A percentile compares a stretch with the other conserved stretches of the same genome.
Evolutionary conservation across 768 basidiomycete genomes (phyloP).

Genomic region (Boletus reticuloceps): DNA sequence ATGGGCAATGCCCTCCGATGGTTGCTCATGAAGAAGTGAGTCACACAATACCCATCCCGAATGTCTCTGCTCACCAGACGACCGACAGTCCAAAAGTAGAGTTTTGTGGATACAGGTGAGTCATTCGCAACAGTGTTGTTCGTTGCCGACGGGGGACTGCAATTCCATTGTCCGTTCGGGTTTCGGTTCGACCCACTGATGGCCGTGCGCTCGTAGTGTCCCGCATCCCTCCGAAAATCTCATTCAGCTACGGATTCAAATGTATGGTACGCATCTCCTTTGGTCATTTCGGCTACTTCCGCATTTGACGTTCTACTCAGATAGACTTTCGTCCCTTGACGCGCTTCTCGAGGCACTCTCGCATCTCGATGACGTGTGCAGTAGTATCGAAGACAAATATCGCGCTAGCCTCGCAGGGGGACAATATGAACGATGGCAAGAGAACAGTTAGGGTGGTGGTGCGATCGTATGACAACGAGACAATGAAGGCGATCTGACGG

Average conservation of each 20-base stretch:
- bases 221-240: slow-evolving; percentile 98
- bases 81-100: slow-evolving; percentile 88
- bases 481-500: slow-evolving; percentile 1
- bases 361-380: slow-evolving; percentile 76
- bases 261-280: slow-evolving; percentile 77
- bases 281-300: neutral
- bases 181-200: neutral
- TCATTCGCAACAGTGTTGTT: slow-evolving; percentile 1
- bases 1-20: slow-evolving; percentile 92
- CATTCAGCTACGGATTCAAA: slow-evolving; percentile 97
- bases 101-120: slow-evolving; percentile 96
- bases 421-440: slow-evolving; percentile 65
- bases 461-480: neutral
- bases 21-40: slow-evolving; percentile 99
- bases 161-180: slow-evolving; percentile 15
- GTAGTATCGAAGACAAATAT: slow-evolving; percentile 69
- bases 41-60: neutral
- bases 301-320: slow-evolving; percentile 39
- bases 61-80: slow-evolving; percentile 4
- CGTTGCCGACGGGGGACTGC: neutral
- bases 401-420: slow-evolving; percentile 51
- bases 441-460: slow-evolving; percentile 46
- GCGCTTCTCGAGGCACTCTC: slow-evolving; percentile 75
- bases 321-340: slow-evolving; percentile 80
- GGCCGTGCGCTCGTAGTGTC: slow-evolving; percentile 18